These are phyloP conservation scores for Solanum hybrid DNA, from an alignment of 305 asterid species.

Conservation along the genomic window DNA sequence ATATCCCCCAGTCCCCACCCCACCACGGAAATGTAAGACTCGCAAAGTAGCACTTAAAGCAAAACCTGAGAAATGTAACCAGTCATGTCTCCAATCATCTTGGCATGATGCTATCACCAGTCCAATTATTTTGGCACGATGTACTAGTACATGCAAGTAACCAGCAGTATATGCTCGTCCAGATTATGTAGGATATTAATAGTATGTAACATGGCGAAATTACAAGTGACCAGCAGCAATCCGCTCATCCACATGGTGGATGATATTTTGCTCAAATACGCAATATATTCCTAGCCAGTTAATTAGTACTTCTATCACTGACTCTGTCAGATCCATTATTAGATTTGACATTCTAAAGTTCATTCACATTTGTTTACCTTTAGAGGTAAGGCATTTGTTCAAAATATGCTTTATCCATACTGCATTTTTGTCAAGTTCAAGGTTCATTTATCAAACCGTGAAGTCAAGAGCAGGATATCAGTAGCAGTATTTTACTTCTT, in stretches of 20 bases:
- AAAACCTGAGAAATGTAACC: neutral
- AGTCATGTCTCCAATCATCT: neutral
- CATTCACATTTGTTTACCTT: neutral
- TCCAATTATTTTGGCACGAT: neutral
- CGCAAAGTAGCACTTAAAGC: neutral
- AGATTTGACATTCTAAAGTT: neutral
- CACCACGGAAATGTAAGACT: neutral
- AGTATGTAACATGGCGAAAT: neutral
- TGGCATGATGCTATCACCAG: neutral
- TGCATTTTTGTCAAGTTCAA: neutral
- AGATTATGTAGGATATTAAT: neutral
- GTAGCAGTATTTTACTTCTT: neutral
- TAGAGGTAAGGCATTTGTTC: neutral
- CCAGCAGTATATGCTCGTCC: neutral
- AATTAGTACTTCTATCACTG: neutral
- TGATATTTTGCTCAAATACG: neutral
- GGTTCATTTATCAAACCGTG: neutral
- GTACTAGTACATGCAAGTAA: neutral
- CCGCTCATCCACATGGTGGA: neutral
- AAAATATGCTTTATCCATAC: neutral
- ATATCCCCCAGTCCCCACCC: neutral
- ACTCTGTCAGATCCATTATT: neutral
- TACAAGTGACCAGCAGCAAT: neutral
- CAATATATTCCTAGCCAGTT: neutral
- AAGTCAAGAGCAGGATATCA: neutral